These are phyloP conservation scores for Lasiodiplodia hormozganensis DNA, from an alignment of 2,329 filamentous ascomycete species.

Conservation along the genomic window DNA sequence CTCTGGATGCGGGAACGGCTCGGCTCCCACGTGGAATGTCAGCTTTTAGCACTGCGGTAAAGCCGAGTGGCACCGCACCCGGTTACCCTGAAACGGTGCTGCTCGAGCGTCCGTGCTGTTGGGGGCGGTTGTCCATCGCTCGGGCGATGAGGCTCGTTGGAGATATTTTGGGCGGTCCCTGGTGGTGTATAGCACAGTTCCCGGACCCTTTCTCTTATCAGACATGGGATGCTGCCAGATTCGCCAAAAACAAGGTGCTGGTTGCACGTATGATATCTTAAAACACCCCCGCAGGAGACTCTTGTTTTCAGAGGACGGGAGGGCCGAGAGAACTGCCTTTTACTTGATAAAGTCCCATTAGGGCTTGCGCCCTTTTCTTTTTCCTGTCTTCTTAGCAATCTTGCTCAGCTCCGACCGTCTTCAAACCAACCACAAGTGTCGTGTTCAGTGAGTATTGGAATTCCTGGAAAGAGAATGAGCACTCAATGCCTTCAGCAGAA, in stretches of 20 bases:
- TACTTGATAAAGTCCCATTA: conserved; percentile 5
- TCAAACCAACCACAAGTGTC: not conserved
- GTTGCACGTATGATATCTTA: not conserved
- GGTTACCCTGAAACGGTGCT: conserved; percentile 10
- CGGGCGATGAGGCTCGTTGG: conserved; percentile 28
- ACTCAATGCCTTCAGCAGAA: not conserved
- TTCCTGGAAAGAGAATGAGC: not conserved
- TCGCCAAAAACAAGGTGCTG: not conserved
- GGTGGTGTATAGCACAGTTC: not conserved
- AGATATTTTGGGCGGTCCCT: conserved; percentile 26
- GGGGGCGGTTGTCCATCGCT: conserved; percentile 23
- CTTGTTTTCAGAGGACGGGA: not conserved
- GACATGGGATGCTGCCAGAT: conserved; percentile 1
- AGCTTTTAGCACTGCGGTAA: conserved; percentile 27
- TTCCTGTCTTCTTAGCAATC: not conserved
- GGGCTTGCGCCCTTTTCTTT: not conserved
- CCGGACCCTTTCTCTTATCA: conserved; percentile 5
- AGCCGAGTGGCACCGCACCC: conserved; percentile 21
- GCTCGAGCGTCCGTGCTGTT: conserved; percentile 26
- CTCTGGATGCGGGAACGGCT: conserved; percentile 18
- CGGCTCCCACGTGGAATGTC: conserved; percentile 25
- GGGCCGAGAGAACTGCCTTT: not conserved
- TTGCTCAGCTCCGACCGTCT: not conserved
- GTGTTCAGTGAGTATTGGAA: not conserved
- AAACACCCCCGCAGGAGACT: conserved; percentile 2